Base-by-base conservation (phyloP, 2,329 filamentous ascomycete genomes). In the Zarea fungicola region DNA sequence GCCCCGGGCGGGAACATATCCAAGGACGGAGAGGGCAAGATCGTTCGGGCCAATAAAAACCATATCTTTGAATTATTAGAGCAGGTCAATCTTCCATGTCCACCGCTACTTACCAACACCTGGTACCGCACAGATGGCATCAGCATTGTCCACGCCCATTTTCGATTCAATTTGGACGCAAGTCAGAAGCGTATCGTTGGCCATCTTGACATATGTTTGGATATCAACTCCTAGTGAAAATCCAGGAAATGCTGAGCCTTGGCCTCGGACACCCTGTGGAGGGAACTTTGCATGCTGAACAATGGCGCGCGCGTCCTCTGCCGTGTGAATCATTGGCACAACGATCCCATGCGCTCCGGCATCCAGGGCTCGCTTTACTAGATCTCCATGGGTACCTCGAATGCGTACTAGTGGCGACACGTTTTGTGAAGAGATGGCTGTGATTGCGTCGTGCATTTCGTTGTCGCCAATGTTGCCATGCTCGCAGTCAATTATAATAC, bases 1-100 rank as follows among this genome's bases (percentile, higher is more conserved):
- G 0, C 71, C 71, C 21, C 62, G 56, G 8, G 73, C 71, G 26
- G 72, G 71, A 3, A 65, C 62, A 52, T 76, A 75, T 29, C 71
- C 71, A 4, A 77, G 50, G 3, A 61, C 35, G 14, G 60, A 61
- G 26, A 51, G 54, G 2, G 66, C 44, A 68, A 74, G 65, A 49
- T 74, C 69, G 48, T 73, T 73, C 2, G 71, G 71, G 0, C 71
- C 71, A 42, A 73, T 69, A 54, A 74, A 73, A 18, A 73, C 54
- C 45, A 73, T 55, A 48, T 74, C 70, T 41, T 23, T 10, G 6
- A 34, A n/a, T 11, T 40, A 34, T 37, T 34, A 40, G 34, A n/a
- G 16, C 31, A 39, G 22, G n/a, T 34, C 6, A 16, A 13, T 16
- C n/a, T 6, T 34, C 6, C 10, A 34, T 16, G 14, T 29, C 28